Conservation (phyloP, 1,284 basidiomycete species). For the Trichosporon sp. region DNA sequence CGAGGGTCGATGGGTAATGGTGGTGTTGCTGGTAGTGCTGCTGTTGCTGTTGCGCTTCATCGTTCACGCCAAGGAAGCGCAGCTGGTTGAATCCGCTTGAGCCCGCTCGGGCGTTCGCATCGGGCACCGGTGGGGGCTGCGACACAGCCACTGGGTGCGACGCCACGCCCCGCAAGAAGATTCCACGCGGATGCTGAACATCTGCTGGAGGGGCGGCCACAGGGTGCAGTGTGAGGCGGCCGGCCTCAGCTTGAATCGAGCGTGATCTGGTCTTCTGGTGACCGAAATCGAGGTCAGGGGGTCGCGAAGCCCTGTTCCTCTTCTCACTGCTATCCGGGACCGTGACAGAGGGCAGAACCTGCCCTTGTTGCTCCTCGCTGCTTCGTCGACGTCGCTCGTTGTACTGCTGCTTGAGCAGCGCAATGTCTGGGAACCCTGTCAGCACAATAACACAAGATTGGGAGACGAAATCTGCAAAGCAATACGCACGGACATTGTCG, state of each 20-base stretch:
- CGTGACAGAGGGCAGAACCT: not conserved
- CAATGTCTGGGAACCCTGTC: not conserved
- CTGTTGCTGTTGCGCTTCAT: not conserved
- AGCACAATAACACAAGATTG: not conserved
- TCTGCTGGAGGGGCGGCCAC: not conserved
- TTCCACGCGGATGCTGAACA: slow-evolving; percentile 2
- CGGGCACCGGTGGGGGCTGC: not conserved
- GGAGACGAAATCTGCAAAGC: not conserved
- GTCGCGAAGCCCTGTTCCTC: not conserved
- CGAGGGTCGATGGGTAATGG: not conserved
- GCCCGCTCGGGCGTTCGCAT: not conserved
- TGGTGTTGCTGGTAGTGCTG: not conserved
- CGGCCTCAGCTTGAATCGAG: not conserved
- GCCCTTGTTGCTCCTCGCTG: not conserved
- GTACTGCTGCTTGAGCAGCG: slow-evolving; percentile 1
- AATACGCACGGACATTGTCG: not conserved
- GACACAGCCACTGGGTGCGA: not conserved
- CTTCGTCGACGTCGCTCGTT: not conserved
- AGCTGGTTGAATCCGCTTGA: not conserved
- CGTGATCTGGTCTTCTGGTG: not conserved
- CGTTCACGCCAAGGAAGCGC: not conserved
- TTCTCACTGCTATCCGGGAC: not conserved
- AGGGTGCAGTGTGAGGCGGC: slow-evolving; percentile 3
- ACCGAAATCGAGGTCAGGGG: not conserved
- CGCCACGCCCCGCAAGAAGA: not conserved